Evolutionary conservation across 73 alveolate species (phyloP).

Genomic region (Effrenium voratum): DNA sequence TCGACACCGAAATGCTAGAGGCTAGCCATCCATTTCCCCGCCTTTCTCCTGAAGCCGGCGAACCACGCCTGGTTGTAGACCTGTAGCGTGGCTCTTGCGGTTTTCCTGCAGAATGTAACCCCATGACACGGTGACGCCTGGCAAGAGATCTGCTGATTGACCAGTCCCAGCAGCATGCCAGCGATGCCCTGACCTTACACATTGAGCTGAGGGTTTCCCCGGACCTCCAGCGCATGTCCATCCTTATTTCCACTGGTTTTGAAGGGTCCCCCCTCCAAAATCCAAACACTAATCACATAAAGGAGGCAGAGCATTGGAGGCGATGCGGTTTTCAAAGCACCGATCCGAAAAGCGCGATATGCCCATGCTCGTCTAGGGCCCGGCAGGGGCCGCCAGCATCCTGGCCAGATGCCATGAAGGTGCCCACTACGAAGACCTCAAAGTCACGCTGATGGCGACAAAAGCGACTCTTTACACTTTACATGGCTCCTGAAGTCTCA

Average conservation of each 20-base stretch:
- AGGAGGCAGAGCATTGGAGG: no score
- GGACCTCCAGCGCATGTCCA: no score
- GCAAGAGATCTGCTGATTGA: constrained; percentile 66
- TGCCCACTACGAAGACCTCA: constrained; percentile 74
- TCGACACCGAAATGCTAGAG: no score
- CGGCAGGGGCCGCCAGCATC: constrained; percentile 38
- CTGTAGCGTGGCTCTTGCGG: not conserved
- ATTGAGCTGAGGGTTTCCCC: no score
- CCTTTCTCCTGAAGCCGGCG: constrained; percentile 93
- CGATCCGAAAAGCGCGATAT: no score
- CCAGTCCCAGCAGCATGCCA: constrained; percentile 77
- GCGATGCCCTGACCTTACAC: constrained; percentile 46
- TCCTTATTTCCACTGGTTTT: no score
- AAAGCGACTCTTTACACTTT: not conserved
- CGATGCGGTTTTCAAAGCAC: no score
- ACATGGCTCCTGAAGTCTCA: no score
- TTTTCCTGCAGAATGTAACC: not conserved
- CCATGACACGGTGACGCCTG: not conserved
- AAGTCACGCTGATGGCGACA: not conserved
- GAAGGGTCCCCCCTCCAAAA: no score
- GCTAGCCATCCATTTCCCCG: not conserved
- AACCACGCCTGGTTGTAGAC: constrained; percentile 73
- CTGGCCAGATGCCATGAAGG: constrained; percentile 54
- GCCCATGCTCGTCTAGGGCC: no score
- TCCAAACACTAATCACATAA: no score